Percentiles rank a stretch among this genome's conserved stretches.
Evolutionary conservation across 441 rosid genomes (phyloP).

Genomic region (Erodium moschatum): DNA sequence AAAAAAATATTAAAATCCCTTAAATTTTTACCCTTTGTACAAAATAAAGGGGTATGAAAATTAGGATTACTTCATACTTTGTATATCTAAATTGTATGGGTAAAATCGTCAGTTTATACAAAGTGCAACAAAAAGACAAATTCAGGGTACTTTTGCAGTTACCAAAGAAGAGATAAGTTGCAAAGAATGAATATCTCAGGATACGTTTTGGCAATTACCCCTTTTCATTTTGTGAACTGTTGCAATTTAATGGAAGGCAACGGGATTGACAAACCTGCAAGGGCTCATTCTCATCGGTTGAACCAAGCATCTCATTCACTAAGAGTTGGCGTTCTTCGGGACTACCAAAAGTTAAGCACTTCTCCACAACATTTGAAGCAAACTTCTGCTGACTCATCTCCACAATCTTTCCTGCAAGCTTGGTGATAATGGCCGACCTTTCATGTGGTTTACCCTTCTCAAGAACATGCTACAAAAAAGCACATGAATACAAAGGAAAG

Average conservation of each 20-base stretch:
- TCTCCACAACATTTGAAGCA: conserved; percentile 77
- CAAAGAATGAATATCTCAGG: not conserved
- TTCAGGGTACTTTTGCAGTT: no score
- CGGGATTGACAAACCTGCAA: conserved; percentile 54
- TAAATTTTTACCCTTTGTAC: no score
- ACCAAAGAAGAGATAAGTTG: not conserved
- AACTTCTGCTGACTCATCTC: conserved; percentile 94
- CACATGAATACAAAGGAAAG: conserved; percentile 11
- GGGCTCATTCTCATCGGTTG: conserved; percentile 85
- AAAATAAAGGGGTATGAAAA: no score
- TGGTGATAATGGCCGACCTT: conserved; percentile 64
- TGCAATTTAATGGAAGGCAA: not conserved
- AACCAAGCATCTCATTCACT: conserved; percentile 81
- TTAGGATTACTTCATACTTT: no score
- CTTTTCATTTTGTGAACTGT: not conserved
- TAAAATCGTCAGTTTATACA: no score
- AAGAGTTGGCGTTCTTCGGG: conserved; percentile 56
- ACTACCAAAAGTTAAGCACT: conserved; percentile 54
- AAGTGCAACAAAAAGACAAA: no score
- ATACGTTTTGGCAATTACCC: not conserved
- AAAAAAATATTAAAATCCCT: no score
- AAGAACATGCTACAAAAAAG: conserved; percentile 56
- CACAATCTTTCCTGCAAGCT: conserved; percentile 79
- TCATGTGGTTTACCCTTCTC: conserved; percentile 83
- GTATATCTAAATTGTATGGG: no score